phyloP scores from a whole-genome alignment of 2,329 filamentous ascomycete genomes.

The Ustilaginoidea virens region DNA sequence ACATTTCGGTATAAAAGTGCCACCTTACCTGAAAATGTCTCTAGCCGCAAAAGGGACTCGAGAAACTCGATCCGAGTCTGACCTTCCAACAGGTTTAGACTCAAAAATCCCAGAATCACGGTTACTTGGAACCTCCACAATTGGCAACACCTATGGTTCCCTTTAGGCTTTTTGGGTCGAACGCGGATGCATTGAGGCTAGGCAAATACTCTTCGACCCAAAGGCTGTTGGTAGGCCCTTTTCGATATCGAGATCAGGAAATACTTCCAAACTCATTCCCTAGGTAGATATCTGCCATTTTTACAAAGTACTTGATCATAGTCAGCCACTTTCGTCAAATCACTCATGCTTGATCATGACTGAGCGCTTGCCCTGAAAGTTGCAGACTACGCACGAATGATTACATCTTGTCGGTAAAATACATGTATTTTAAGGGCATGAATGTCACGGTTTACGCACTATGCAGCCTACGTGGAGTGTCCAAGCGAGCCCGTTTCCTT shows the following conservation, averaged over 20 bases:
- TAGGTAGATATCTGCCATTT: background rate
- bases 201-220: background rate
- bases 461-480: constrained; percentile 22
- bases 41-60: too few species aligned
- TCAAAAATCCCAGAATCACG: background rate
- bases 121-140: background rate
- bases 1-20: too few species aligned
- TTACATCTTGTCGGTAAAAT: constrained; percentile 15
- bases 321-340: background rate
- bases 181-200: background rate
- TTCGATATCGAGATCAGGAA: too few species aligned
- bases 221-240: too few species aligned
- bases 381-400: constrained; percentile 18
- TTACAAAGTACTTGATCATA: background rate
- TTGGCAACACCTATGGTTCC: background rate
- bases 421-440: constrained; percentile 21
- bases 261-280: too few species aligned
- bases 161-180: background rate
- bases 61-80: too few species aligned
- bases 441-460: constrained; percentile 21
- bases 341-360: constrained; percentile 16
- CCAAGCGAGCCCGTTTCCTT: constrained; percentile 16
- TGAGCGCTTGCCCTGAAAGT: constrained; percentile 19
- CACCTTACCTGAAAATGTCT: too few species aligned
- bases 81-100: background rate